Evolutionary conservation across 139 green algal genomes (phyloP), one percentile per base, ranked within the genome.

Genomic region (Auxenochlorella protothecoides): DNA sequence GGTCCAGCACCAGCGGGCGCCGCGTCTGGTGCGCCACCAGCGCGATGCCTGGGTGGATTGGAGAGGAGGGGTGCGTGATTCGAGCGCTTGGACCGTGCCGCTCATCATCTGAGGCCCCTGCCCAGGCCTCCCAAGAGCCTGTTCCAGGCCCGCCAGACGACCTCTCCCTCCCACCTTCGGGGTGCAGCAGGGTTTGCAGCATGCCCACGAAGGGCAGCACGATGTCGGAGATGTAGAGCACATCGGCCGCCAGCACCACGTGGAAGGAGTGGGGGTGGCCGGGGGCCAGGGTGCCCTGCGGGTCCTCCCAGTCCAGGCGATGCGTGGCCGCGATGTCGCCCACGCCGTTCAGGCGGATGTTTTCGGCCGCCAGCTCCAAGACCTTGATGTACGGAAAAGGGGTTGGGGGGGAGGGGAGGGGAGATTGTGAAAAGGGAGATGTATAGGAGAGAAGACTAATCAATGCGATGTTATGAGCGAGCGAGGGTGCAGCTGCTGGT

Each of bases 181-280:
- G 65, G 15, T 12, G 55, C 44, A 71, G 51, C 72, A 76, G 65
- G 44, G 64, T 53, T 4, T 13, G 15, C 59, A 77, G 66, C 12
- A 66, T 77, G 53, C n/a, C 53, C n/a, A 77, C 66, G 16, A 77
- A 57, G 3, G 66, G 66, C n/a, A 27, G 10, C 59, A 77, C 72
- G 52, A 77, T 56, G 0, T 59, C 72, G 3, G 72, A 59, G 3
- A 66, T 66, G 10, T 77, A 77, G 54, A 77, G 68, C 5, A 77
- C 72, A 59, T 77, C 72, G 10, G 72, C 72, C 12, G 68, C 61
- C 44, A 77, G 60, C 53, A 77, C 16, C 53, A 72, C 16, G 53
- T 72, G 53, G 3, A n/a, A 63, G 0, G 53, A 13, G 15, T 27
- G 7, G n/a, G 66, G 72, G 16, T 77, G 72, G 5, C 13, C 63